A percentile compares a stretch with the other conserved stretches of the same genome.
Conservation (phyloP, 2,329 filamentous ascomycete species). For the Cytospora mali region DNA sequence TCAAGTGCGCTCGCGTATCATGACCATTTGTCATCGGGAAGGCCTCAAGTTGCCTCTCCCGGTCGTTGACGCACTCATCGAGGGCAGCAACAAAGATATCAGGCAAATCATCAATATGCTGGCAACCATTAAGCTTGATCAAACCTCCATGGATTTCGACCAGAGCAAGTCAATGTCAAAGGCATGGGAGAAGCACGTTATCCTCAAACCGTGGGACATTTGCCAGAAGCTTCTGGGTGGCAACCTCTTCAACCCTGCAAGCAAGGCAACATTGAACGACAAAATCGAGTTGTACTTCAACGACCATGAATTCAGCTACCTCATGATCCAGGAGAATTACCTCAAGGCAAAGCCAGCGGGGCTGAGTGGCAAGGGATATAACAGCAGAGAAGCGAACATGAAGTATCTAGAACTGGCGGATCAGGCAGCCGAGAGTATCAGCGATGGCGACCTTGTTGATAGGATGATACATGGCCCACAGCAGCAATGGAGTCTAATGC, state of each 20-base stretch:
- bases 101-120: constrained; percentile 99
- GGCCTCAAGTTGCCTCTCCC: constrained; percentile 79
- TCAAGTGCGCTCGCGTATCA: constrained; percentile 87
- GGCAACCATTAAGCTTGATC: constrained; percentile 87
- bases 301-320: constrained; percentile 93
- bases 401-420: constrained; percentile 87
- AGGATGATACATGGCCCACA: constrained; percentile 98
- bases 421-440: constrained; percentile 91
- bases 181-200: constrained; percentile 96
- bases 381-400: constrained; percentile 69
- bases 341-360: constrained; percentile 76
- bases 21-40: constrained; percentile 93
- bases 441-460: constrained; percentile 93
- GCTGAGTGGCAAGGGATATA: constrained; percentile 59
- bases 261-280: constrained; percentile 88
- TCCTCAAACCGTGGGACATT: constrained; percentile 98
- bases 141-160: constrained; percentile 77
- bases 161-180: constrained; percentile 93
- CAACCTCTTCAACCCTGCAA: constrained; percentile 80
- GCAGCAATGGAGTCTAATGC: constrained; percentile 98
- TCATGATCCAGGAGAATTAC: constrained; percentile 99
- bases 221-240: constrained; percentile 88
- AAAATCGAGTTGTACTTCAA: constrained; percentile 99
- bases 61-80: constrained; percentile 90
- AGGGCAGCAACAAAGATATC: constrained; percentile 94